These are phyloP conservation scores for Collybia sp. DNA, from an alignment of 768 basidiomycete species.

Conservation along the genomic window DNA sequence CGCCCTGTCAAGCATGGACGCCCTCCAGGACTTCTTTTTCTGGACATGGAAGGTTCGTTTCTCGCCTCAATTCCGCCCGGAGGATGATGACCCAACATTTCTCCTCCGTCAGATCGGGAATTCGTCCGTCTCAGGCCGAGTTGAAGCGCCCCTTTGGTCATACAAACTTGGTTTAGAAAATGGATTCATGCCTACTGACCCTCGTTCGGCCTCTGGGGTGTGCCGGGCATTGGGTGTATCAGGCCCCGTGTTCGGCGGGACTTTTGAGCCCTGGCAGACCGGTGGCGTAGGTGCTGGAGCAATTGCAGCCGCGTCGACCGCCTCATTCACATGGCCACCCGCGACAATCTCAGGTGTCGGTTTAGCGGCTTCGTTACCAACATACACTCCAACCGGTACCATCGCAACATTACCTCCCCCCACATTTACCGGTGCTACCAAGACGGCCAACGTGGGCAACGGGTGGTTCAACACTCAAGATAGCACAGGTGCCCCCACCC, in stretches of 20 bases:
- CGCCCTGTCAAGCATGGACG: slow-evolving; percentile 42
- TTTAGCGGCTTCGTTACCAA: slow-evolving; percentile 40
- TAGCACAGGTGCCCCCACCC: slow-evolving; percentile 37
- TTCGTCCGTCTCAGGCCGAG: slow-evolving; percentile 25
- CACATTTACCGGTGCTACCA: slow-evolving; percentile 31
- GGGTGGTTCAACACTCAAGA: slow-evolving; percentile 59
- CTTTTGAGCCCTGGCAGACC: slow-evolving; percentile 61
- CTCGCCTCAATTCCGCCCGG: background rate
- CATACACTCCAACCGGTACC: slow-evolving; percentile 66
- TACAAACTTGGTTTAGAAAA: slow-evolving; percentile 36
- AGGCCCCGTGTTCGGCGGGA: slow-evolving; percentile 31
- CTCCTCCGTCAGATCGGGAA: slow-evolving; percentile 25
- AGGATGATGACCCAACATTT: slow-evolving; percentile 1
- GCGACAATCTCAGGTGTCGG: slow-evolving; percentile 33
- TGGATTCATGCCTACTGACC: slow-evolving; percentile 51
- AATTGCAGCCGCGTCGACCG: slow-evolving; percentile 37
- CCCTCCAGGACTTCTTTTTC: slow-evolving; percentile 31
- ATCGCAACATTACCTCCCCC: slow-evolving; percentile 50
- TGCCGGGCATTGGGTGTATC: slow-evolving; percentile 53
- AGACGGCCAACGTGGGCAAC: slow-evolving; percentile 34
- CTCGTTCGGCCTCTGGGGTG: slow-evolving; percentile 44
- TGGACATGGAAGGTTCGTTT: slow-evolving; percentile 48
- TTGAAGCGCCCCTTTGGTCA: slow-evolving; percentile 46
- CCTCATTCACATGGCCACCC: slow-evolving; percentile 58
- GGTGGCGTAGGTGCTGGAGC: slow-evolving; percentile 58